phyloP scores from a whole-genome alignment of 306 rosid genomes.

The Argentina anserina region DNA sequence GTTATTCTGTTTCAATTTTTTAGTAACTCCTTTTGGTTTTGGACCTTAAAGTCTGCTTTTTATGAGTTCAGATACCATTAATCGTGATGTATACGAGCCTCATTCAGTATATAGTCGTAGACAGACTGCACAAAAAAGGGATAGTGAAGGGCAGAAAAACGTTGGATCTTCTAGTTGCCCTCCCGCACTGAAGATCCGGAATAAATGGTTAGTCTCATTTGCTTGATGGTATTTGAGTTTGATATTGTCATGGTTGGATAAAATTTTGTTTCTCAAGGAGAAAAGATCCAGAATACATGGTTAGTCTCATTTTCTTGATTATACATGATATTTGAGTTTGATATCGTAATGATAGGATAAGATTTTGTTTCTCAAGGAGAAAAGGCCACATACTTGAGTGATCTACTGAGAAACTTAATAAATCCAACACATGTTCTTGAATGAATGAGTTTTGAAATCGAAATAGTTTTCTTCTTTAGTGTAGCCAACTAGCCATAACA shows the following conservation, averaged over 20 bases:
- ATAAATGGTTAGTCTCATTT: conserved; percentile 29
- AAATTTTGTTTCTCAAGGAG: no score
- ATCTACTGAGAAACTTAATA: not conserved
- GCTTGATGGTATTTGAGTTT: not conserved
- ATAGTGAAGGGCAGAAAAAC: conserved; percentile 30
- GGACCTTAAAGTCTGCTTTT: conserved; percentile 7
- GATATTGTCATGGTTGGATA: no score
- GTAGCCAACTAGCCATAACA: not conserved
- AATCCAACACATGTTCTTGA: not conserved
- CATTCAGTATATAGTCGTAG: conserved; percentile 35
- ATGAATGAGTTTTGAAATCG: not conserved
- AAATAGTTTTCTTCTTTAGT: not conserved
- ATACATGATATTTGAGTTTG: no score
- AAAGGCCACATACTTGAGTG: not conserved
- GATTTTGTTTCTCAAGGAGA: not conserved
- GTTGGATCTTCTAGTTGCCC: conserved; percentile 29
- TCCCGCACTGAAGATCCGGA: conserved; percentile 26
- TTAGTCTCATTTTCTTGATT: no score
- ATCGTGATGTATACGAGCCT: conserved; percentile 33
- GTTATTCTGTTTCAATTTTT: not conserved
- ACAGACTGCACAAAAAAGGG: conserved; percentile 28
- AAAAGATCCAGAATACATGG: no score
- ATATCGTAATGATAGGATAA: not conserved
- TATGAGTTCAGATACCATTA: conserved; percentile 31
- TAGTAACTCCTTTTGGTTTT: not conserved